Conservation (phyloP, 345 rosid species). For the Abelmoschus esculentus region DNA sequence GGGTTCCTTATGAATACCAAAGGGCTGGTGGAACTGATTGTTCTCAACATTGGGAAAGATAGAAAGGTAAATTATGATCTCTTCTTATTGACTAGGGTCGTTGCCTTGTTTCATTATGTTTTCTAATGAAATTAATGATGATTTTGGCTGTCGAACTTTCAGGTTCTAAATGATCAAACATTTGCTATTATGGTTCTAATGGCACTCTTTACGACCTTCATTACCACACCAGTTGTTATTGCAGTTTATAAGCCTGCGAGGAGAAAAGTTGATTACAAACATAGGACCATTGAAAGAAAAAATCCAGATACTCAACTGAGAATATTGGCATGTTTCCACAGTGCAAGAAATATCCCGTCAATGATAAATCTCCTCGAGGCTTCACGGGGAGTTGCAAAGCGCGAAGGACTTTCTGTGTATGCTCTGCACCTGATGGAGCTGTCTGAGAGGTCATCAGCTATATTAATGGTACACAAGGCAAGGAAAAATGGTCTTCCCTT, state of each 20-base stretch:
- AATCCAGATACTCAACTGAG: slow-evolving; percentile 38
- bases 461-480: slow-evolving; percentile 84
- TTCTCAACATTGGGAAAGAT: slow-evolving; percentile 78
- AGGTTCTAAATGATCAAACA: slow-evolving; percentile 81
- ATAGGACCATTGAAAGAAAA: slow-evolving; percentile 39
- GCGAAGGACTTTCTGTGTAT: slow-evolving; percentile 62
- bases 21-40: slow-evolving; percentile 84
- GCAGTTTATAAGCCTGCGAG: slow-evolving; percentile 56
- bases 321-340: slow-evolving; percentile 53
- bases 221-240: slow-evolving; percentile 67
- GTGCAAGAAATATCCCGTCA: slow-evolving; percentile 44
- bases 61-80: slow-evolving; percentile 34
- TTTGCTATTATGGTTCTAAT: slow-evolving; percentile 74
- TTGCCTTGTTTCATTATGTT: background rate
- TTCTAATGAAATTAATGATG: background rate
- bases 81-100: background rate
- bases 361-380: slow-evolving; percentile 69
- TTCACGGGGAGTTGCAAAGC: slow-evolving; percentile 67
- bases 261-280: slow-evolving; percentile 34
- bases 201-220: slow-evolving; percentile 74
- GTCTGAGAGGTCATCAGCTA: slow-evolving; percentile 80
- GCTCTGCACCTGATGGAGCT: slow-evolving; percentile 95
- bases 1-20: slow-evolving; percentile 84
- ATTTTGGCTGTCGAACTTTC: background rate
- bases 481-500: slow-evolving; percentile 47